Base-by-base conservation (phyloP, 2,329 filamentous ascomycete genomes). In the Botrytis elliptica region DNA sequence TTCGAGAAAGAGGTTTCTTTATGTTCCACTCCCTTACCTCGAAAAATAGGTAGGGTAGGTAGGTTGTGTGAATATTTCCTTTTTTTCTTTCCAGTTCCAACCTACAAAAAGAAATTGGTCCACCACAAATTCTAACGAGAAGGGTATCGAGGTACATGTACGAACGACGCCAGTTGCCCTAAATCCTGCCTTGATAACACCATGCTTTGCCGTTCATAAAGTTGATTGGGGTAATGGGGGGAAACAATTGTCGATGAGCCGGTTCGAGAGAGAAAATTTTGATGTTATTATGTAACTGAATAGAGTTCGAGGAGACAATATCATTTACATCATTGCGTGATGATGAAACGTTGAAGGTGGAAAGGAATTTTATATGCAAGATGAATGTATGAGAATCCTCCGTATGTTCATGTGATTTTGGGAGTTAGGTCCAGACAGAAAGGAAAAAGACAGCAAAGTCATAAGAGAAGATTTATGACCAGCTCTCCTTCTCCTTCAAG, bases 401-500 rank as follows among this genome's bases (percentile, higher is more conserved):
- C 70, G 70, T 66, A 33, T 72, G 36, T 72, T 65, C 60, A 66
- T 57, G 52, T 66, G 60, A 65, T 65, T 36, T 42, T 42, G 63
- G 8, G n/a, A 42, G 38, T 33, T 38, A 12, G 67, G 49, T 60
- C 67, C 67, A 60, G 52, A 60, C 5, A 20, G 20, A 49, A 73
- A 63, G 57, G 36, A 66, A 67, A 70, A 67, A 70, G 60, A 42
- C 55, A 57, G 33, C 16, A n/a, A 62, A 18, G 29, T 49, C 59
- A 42, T 40, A 18, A 25, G 57, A 36, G 57, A 36, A 40, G 12
- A 46, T 63, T 71, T 77, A 79, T 74, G 76, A 79, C 75, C 77
- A 79, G n/a, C 73, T 63, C 66, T 75, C 73, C 87, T 97, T 97
- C 87, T 98, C 96, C 84, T 95, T 97, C 78, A 98, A 85, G 22